Evolutionary conservation across 2,329 filamentous ascomycete species (phyloP).

Genomic region (Aspergillus nomiae): DNA sequence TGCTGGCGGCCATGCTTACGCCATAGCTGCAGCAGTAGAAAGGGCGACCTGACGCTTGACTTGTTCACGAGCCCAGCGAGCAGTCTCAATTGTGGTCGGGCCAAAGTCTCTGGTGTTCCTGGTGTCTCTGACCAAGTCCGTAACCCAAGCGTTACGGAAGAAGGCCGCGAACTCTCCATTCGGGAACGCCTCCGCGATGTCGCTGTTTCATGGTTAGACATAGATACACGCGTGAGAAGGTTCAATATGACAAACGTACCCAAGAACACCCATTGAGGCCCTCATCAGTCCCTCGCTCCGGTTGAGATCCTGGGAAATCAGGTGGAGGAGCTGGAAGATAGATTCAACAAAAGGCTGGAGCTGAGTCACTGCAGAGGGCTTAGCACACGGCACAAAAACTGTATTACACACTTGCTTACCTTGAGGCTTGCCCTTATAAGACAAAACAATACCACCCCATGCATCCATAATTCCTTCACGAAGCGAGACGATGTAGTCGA

Average conservation of each 20-base stretch:
- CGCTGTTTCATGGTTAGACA: slow-evolving; percentile 56
- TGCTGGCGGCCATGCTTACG: slow-evolving; percentile 27
- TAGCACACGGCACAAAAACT: slow-evolving; percentile 7
- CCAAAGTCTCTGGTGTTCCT: slow-evolving; percentile 86
- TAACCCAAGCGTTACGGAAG: slow-evolving; percentile 92
- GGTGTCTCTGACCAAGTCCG: slow-evolving; percentile 85
- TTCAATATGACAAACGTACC: slow-evolving; percentile 58
- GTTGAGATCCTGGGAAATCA: slow-evolving; percentile 79
- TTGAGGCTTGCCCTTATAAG: slow-evolving; percentile 72
- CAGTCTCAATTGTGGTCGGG: slow-evolving; percentile 84
- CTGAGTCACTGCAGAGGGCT: slow-evolving; percentile 57
- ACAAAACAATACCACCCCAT: slow-evolving; percentile 94
- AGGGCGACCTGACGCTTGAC: slow-evolving; percentile 77
- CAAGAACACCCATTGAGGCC: slow-evolving; percentile 95
- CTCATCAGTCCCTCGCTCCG: slow-evolving; percentile 89
- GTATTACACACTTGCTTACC: slow-evolving; percentile 29
- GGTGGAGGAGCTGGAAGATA: slow-evolving; percentile 84
- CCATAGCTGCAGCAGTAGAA: slow-evolving; percentile 41
- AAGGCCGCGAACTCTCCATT: slow-evolving; percentile 80
- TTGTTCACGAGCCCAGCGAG: slow-evolving; percentile 95
- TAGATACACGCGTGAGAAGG: background rate
- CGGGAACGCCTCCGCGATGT: slow-evolving; percentile 91
- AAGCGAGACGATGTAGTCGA: slow-evolving; percentile 92
- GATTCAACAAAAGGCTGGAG: slow-evolving; percentile 77
- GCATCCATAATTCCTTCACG: slow-evolving; percentile 99